A percentile compares a stretch with the other conserved stretches of the same genome.
Evolutionary conservation across 768 basidiomycete species (phyloP).

Genomic region (Daedaleopsis nitida): DNA sequence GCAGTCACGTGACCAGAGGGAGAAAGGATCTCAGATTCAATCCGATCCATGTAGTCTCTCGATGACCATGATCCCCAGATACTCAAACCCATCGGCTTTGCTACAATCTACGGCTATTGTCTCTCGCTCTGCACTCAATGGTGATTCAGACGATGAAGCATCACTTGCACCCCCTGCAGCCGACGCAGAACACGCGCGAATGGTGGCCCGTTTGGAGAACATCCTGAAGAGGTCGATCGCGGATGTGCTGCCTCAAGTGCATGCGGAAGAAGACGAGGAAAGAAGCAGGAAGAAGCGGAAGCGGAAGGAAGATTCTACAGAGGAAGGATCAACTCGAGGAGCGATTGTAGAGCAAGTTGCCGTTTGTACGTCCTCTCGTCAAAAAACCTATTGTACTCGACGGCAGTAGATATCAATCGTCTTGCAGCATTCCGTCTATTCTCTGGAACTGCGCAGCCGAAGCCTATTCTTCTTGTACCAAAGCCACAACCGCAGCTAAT

Average conservation of each 20-base stretch:
- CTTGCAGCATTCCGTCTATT: conserved; percentile 28
- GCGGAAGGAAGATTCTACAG: conserved; percentile 4
- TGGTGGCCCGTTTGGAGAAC: conserved; percentile 20
- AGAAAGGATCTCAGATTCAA: too few species aligned
- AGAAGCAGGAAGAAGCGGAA: conserved; percentile 5
- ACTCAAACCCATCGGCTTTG: conserved; percentile 11
- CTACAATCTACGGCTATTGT: not conserved
- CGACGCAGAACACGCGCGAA: conserved; percentile 13
- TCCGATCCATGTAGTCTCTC: too few species aligned
- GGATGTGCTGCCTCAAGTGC: not conserved
- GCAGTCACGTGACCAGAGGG: too few species aligned
- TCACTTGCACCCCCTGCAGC: not conserved
- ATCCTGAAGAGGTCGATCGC: conserved; percentile 18
- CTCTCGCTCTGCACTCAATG: conserved; percentile 12
- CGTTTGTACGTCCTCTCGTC: conserved; percentile 7
- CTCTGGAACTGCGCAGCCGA: conserved; percentile 22
- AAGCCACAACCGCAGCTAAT: conserved; percentile 22
- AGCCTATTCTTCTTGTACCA: conserved; percentile 21
- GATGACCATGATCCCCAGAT: conserved; percentile 14
- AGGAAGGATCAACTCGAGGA: not conserved
- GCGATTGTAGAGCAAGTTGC: not conserved
- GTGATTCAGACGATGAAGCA: conserved; percentile 14
- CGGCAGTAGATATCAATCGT: not conserved
- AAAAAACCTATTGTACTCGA: not conserved
- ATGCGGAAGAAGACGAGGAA: not conserved